These are phyloP conservation scores for Blastocystis sp. DNA, from an alignment of 352 stramenopile genomes.

Conservation along the genomic window DNA sequence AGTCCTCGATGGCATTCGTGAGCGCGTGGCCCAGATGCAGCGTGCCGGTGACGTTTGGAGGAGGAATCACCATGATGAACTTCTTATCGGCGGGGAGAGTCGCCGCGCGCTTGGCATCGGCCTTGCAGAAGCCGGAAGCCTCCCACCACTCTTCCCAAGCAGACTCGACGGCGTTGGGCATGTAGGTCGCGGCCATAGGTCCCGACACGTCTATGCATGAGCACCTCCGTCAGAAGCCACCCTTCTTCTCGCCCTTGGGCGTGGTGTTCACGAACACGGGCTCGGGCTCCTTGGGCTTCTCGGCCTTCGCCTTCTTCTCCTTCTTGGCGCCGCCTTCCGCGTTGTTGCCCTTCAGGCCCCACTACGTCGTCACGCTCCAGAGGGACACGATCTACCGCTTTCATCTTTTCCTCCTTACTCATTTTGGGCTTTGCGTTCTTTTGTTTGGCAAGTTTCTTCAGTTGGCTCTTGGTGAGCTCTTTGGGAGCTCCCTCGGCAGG, in stretches of 20 bases:
- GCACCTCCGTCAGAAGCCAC: neutral
- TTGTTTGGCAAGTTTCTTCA: conserved; percentile 92
- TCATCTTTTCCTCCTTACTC: conserved; percentile 76
- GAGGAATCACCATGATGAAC: conserved; percentile 98
- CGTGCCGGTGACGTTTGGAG: conserved; percentile 94
- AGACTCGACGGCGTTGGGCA: conserved; percentile 92
- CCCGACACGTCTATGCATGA: conserved; percentile 80
- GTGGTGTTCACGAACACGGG: conserved; percentile 89
- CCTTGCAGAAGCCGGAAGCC: conserved; percentile 90
- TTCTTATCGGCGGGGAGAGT: conserved; percentile 84
- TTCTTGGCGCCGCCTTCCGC: conserved; percentile 85
- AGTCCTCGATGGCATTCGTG: conserved; percentile 95
- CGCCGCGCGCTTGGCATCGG: conserved; percentile 85
- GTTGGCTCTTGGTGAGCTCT: conserved; percentile 91
- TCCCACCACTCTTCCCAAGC: conserved; percentile 99
- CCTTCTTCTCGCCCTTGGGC: conserved; percentile 91
- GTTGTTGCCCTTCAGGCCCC: conserved; percentile 76
- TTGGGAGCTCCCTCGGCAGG: conserved; percentile 64
- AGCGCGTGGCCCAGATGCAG: conserved; percentile 96
- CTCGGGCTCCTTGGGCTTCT: conserved; percentile 77
- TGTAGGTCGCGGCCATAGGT: conserved; percentile 90
- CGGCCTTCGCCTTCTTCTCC: conserved; percentile 81
- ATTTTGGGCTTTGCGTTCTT: conserved; percentile 84
- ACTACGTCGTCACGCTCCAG: conserved; percentile 77
- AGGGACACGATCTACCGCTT: conserved; percentile 77